These are phyloP conservation scores for Aspergillus bridgeri DNA, from an alignment of 495 filamentous ascomycete genomes.

Conservation along the genomic window DNA sequence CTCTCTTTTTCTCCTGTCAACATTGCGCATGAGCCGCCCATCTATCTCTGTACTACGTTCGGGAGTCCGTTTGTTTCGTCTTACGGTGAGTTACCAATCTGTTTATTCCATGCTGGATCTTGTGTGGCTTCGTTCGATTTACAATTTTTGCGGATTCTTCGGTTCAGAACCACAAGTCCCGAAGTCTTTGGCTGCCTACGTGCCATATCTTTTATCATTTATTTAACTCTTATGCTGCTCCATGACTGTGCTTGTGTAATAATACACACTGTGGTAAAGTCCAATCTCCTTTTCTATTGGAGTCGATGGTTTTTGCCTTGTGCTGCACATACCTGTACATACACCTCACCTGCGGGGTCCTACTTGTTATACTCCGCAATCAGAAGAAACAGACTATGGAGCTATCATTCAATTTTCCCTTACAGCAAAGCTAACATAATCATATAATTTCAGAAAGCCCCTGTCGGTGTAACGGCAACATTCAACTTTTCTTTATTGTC, in stretches of 20 bases:
- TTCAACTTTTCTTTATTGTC: neutral
- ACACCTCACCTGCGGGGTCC: neutral
- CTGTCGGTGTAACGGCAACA: neutral
- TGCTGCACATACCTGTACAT: neutral
- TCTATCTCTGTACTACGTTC: neutral
- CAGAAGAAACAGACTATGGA: neutral
- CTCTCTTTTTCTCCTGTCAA: neutral
- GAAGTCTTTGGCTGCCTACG: neutral
- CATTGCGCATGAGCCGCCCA: neutral
- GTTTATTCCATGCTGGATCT: neutral
- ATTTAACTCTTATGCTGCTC: neutral
- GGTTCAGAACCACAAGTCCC: too few relatives aligned
- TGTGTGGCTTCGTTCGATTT: neutral
- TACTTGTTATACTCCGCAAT: neutral
- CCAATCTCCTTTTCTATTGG: neutral
- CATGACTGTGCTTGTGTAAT: neutral
- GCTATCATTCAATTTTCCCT: neutral
- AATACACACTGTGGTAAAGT: neutral
- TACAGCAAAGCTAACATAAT: neutral
- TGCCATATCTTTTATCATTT: too few relatives aligned
- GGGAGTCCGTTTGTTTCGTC: neutral
- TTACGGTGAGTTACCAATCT: neutral
- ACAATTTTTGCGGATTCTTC: neutral
- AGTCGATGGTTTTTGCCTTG: neutral
- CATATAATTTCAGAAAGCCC: neutral